Evolutionary conservation across 2,329 filamentous ascomycete genomes (phyloP).

Genomic region (Shiraia bambusicola): DNA sequence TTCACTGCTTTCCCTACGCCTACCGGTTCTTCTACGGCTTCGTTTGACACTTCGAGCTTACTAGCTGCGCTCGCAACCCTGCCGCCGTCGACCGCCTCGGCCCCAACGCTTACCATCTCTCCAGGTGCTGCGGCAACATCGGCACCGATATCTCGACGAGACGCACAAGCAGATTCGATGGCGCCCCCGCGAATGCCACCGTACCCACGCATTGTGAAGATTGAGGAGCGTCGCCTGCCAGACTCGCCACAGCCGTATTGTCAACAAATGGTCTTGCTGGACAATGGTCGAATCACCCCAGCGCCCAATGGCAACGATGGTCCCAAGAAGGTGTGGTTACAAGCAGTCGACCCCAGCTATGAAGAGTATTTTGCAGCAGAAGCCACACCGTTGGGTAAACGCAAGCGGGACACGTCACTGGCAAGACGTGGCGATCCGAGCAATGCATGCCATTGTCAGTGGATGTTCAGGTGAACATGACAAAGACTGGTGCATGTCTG

Average conservation of each 20-base stretch:
- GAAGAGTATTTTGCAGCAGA: constrained; percentile 26
- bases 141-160: constrained; percentile 13
- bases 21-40: constrained; percentile 19
- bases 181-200: constrained; percentile 27
- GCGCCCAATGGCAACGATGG: constrained; percentile 37
- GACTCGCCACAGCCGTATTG: constrained; percentile 59
- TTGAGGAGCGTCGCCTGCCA: constrained; percentile 63
- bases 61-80: constrained; percentile 11
- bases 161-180: constrained; percentile 20
- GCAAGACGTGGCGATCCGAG: constrained; percentile 31
- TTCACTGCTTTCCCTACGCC: constrained; percentile 31
- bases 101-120: constrained; percentile 11
- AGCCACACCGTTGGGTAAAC: constrained; percentile 7
- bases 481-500: not conserved
- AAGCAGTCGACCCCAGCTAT: constrained; percentile 45
- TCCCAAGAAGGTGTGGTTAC: constrained; percentile 42
- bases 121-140: constrained; percentile 7
- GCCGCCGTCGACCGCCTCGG: constrained; percentile 5
- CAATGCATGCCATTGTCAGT: constrained; percentile 42
- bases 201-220: constrained; percentile 63
- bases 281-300: constrained; percentile 50
- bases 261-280: constrained; percentile 62
- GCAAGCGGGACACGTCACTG: constrained; percentile 15
- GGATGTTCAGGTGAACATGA: constrained; percentile 40
- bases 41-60: constrained; percentile 11